phyloP scores from a whole-genome alignment of 306 rosid species.

The Geum urbanum region DNA sequence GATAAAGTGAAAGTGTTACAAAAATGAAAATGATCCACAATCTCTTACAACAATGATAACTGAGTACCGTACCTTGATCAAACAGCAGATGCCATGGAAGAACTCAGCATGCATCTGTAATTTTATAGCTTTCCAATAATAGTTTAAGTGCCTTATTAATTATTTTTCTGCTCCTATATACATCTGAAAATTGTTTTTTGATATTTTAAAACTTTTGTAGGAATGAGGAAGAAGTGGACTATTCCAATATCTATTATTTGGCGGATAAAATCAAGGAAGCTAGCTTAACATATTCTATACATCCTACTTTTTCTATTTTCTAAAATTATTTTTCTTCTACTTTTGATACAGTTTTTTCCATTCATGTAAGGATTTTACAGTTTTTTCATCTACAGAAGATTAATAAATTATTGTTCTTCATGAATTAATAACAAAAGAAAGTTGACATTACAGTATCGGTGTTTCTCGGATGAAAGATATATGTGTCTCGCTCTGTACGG shows the following conservation, averaged over 20 bases:
- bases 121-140: neutral
- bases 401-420: neutral
- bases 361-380: neutral
- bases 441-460: neutral
- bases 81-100: neutral
- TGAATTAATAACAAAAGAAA: neutral
- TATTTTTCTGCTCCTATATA: neutral
- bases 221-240: neutral
- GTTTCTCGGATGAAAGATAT: neutral
- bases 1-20: slow-evolving; percentile 6
- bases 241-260: neutral
- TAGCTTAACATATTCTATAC: slow-evolving; percentile 1
- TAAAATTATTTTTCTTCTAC: neutral
- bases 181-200: neutral
- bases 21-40: neutral
- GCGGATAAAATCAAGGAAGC: slow-evolving; percentile 4
- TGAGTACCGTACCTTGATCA: neutral
- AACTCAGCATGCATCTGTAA: neutral
- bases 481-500: neutral
- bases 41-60: neutral
- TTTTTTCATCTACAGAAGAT: neutral
- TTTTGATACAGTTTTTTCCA: neutral
- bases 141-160: neutral
- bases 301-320: neutral
- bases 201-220: neutral